Conservation (phyloP, 1,284 basidiomycete species). For the Tilletia setariae region DNA sequence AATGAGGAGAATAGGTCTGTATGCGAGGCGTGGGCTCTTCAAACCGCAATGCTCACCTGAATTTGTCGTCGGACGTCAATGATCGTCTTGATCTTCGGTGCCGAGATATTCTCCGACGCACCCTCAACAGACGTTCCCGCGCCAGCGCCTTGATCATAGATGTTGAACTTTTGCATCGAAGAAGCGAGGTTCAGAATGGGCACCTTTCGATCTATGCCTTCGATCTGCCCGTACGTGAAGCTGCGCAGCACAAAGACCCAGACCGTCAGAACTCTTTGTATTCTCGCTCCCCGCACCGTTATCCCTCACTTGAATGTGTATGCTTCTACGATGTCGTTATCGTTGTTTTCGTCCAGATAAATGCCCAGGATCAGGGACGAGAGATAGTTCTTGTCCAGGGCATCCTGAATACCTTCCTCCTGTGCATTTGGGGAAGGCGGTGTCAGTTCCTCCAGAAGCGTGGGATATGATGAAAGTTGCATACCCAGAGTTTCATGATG, state of each 20-base stretch:
- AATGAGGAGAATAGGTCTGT: not conserved
- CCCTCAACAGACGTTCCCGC: not conserved
- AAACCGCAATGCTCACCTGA: not conserved
- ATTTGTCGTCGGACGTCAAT: slow-evolving; percentile 1
- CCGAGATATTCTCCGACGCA: not conserved
- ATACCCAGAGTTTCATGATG: slow-evolving; percentile 13
- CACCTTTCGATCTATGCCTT: not conserved
- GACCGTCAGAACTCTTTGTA: not conserved
- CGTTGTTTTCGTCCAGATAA: slow-evolving; percentile 11
- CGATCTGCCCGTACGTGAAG: slow-evolving; percentile 12
- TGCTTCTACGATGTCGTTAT: slow-evolving; percentile 12
- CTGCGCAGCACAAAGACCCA: not conserved
- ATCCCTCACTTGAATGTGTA: slow-evolving; percentile 23
- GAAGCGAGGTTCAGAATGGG: slow-evolving; percentile 11
- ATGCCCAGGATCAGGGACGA: slow-evolving; percentile 14
- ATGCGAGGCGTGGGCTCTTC: too few relatives aligned
- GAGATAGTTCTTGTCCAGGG: slow-evolving; percentile 18
- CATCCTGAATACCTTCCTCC: slow-evolving; percentile 18
- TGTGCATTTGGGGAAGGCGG: not conserved
- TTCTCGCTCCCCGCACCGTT: too few relatives aligned
- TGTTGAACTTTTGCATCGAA: slow-evolving; percentile 9
- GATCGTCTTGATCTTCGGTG: not conserved
- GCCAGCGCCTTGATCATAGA: slow-evolving; percentile 2
- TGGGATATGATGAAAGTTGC: not conserved
- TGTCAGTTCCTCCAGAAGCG: not conserved